Conservation (phyloP, 371 early-diverging fungal species). For the Smittium mucronatum region DNA sequence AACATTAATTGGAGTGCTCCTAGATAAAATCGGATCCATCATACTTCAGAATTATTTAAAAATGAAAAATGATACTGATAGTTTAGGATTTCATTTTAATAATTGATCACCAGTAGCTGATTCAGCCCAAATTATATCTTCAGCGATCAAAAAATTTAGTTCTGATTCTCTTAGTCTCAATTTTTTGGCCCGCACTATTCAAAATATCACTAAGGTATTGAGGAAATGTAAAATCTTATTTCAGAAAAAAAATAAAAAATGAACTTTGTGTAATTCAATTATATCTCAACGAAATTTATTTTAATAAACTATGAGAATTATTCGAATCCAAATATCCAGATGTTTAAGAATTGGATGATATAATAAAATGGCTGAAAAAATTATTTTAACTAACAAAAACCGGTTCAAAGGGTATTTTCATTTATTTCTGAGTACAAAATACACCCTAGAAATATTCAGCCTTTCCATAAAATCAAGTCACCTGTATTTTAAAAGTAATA, state of each 20-base stretch:
- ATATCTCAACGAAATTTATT: neutral
- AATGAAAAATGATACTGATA: neutral
- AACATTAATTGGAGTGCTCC: neutral
- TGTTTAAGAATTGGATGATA: neutral
- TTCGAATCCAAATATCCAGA: neutral
- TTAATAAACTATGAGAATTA: neutral
- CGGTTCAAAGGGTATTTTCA: neutral
- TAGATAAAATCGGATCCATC: neutral
- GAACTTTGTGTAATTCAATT: neutral
- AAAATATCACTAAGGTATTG: neutral
- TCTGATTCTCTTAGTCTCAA: neutral
- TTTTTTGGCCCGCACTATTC: neutral
- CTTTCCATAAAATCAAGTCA: neutral
- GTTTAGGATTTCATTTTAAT: neutral
- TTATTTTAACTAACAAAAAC: neutral
- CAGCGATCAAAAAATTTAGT: neutral
- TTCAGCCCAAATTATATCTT: neutral
- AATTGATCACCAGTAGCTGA: neutral
- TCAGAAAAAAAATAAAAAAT: neutral
- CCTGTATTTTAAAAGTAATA: neutral
- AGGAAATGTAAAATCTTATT: neutral
- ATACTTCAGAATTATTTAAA: neutral
- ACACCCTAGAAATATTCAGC: neutral
- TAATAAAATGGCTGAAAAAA: neutral
- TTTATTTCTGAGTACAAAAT: neutral